Conservation (phyloP, 202 grass and related monocot genomes). For the Saccharum hybrid region DNA sequence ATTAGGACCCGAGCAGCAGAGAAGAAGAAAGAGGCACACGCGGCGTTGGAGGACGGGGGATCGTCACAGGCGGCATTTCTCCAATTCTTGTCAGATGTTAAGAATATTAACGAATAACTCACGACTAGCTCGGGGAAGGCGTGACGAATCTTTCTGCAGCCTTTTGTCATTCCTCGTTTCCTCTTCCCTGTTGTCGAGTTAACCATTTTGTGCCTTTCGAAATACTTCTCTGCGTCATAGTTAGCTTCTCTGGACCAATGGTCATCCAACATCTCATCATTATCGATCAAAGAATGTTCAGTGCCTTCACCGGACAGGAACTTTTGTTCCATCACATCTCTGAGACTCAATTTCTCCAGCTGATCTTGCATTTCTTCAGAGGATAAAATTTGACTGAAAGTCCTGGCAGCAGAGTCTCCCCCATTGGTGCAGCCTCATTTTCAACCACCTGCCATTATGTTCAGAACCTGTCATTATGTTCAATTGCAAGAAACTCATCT, state of each 20-base stretch:
- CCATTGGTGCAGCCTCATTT: not conserved
- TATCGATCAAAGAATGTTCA: no score
- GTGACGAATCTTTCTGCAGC: no score
- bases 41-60: conserved; percentile 26
- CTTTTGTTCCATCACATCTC: no score
- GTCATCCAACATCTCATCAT: no score
- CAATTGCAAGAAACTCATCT: not conserved
- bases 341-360: not conserved
- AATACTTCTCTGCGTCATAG: no score
- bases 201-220: no score
- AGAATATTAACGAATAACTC: not conserved
- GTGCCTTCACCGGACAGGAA: no score
- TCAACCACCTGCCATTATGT: conserved; percentile 32
- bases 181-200: no score
- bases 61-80: not conserved
- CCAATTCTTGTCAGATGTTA: conserved; percentile 48
- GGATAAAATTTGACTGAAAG: conserved; percentile 46
- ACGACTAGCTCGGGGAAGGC: no score
- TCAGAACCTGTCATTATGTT: not conserved
- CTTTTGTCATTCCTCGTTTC: no score
- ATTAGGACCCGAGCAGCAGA: conserved; percentile 42
- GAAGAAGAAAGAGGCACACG: conserved; percentile 46
- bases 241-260: no score
- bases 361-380: conserved; percentile 76
- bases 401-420: no score